Evolutionary conservation across 441 rosid species (phyloP), one percentile per base, ranked within the genome.

Genomic region (Erodium texanum): DNA sequence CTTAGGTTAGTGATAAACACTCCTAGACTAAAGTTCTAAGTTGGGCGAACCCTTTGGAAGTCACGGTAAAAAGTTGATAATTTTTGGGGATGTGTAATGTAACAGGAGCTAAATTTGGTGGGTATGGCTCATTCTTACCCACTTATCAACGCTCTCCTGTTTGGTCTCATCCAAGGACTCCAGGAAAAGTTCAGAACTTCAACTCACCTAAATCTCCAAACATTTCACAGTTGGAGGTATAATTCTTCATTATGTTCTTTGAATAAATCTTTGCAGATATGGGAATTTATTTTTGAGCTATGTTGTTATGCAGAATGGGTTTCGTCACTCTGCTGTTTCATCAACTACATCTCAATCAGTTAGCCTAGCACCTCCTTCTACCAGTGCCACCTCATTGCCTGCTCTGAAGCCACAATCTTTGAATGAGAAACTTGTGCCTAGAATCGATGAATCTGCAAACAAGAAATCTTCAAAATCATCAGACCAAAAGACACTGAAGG

Each of bases 61-160:
- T 48, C 3, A 15, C 5, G 6, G 54, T 15, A 48, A 48, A 48
- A 48, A 48, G 3, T 58, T 58, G 62, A 58, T 22, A 58, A 22
- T 9, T 58, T 58, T 20, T 22, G 62, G 27, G 62, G 27, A 20
- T 58, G 24, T 75, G 69, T 73, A 62, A 78, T 24, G 68, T 70
- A 73, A 72, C 87, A 95, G 99, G 99, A 74, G 79, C 99, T 50
- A 92, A 86, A 75, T 92, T 74, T 85, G 99, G 97, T 74, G 97
- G 95, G 36, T 95, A 95, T 79, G 99, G 98, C 78, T 95, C 99
- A 19, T 95, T 95, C 80, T 85, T 95, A 74, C 89, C 92, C 64
- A 62, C 92, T 58, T 81, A 83, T 81, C 86, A 84, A 66, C 93
- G 97, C 36, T 90, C 99, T 72, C 98, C 96, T 73, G 74, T 78